A percentile compares a stretch with the other conserved stretches of the same genome.
Evolutionary conservation across 2,329 filamentous ascomycete genomes (phyloP).

Genomic region (Alternaria atra): DNA sequence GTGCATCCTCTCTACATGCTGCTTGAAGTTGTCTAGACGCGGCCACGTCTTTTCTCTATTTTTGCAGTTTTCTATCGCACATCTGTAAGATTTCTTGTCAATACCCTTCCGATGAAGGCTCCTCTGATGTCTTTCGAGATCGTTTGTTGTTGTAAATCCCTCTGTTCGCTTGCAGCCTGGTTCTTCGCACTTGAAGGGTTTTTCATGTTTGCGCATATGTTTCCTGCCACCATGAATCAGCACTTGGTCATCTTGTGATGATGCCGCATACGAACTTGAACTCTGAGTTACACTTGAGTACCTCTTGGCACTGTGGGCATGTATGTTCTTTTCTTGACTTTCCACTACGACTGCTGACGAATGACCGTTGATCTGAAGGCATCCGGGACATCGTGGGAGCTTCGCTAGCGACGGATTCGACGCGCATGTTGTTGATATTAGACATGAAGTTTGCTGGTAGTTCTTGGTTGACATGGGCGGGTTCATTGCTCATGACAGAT

Average conservation of each 20-base stretch:
- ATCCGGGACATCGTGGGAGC: constrained; percentile 22
- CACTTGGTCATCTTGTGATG: neutral
- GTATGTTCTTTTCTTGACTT: constrained; percentile 21
- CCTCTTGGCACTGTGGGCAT: constrained; percentile 35
- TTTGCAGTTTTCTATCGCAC: constrained; percentile 65
- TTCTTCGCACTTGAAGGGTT: constrained; percentile 70
- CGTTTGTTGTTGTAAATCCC: constrained; percentile 83
- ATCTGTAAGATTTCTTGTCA: constrained; percentile 62
- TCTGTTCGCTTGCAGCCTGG: constrained; percentile 64
- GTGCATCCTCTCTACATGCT: constrained; percentile 78
- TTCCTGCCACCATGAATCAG: constrained; percentile 66
- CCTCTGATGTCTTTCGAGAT: constrained; percentile 79
- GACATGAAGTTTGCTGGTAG: constrained; percentile 26
- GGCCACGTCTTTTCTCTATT: constrained; percentile 77
- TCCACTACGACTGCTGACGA: constrained; percentile 37
- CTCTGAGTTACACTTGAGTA: constrained; percentile 49
- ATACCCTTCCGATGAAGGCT: constrained; percentile 70
- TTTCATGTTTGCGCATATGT: constrained; percentile 74
- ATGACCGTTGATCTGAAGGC: constrained; percentile 36
- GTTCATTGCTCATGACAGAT: constrained; percentile 45
- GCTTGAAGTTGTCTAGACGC: constrained; percentile 84
- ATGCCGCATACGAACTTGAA: constrained; percentile 43
- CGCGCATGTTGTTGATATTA: constrained; percentile 27
- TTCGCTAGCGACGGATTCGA: constrained; percentile 26
- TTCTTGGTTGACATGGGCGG: constrained; percentile 30